Evolutionary conservation across 2,329 filamentous ascomycete genomes (phyloP), one percentile per base, ranked within the genome.

Genomic region (Ceratocystis variospora): DNA sequence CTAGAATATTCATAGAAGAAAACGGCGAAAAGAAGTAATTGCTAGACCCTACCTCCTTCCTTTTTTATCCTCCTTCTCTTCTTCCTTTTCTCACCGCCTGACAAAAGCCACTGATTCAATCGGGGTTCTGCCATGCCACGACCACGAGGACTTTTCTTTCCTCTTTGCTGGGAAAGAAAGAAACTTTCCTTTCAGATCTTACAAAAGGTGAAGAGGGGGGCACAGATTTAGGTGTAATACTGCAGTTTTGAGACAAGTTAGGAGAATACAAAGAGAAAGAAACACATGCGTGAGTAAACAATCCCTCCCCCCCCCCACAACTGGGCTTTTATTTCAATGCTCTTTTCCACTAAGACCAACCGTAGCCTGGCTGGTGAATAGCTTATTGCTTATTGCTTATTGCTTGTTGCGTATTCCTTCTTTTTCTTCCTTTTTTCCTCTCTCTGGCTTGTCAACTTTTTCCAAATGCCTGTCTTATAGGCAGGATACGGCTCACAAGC

Each of bases 1-100:
- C 55, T 59, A 59, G 55, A 59, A 59, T 37, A n/a, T 59, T 31
- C 28, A 59, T 37, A 28, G 55, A 59, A 59, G n/a, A 53, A 28
- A 5, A 2, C 7, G 12, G 22, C 12, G 48, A 15, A 41, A 41
- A 41, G 37, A 41, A 12, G 37, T 15, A 41, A 41, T 41, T 41
- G 37, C 37, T 41, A 12, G 37, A 41, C 37, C 37, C 37, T 41
- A 41, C 37, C 37, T 41, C 37, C 37, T 41, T 41, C 37, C 37
- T 41, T 41, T 15, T 41, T n/a, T 3, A 22, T 50, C 46, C 0
- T 25, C n/a, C 55, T 59, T 33, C 55, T 25, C 19, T 33, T 12
- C 22, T 59, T 59, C 7, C 46, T 33, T 15, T 59, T 15, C 55
- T 59, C 55, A 59, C 55, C 55, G 55, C 55, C 55, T 31, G 55